Base-by-base conservation (phyloP, 768 basidiomycete genomes). In the Paxillus ammoniavirescens region DNA sequence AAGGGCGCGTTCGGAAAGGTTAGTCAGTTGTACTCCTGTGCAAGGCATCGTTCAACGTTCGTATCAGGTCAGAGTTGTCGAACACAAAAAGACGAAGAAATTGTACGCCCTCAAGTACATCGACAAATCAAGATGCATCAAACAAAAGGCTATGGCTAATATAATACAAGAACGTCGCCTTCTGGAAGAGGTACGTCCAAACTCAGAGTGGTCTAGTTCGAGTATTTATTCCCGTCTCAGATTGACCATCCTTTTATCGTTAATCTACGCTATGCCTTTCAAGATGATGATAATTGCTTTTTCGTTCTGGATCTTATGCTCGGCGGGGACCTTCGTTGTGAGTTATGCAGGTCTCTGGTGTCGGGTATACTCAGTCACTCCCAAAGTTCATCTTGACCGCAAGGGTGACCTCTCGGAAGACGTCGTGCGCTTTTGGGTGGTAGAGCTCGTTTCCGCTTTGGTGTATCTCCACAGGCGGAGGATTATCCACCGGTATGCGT, bases 1-100 rank as follows among this genome's bases (percentile, higher is more conserved):
- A 97, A 93, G 71, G 96, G 97, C 42, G 93, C 96, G 23, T 99
- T 98, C 76, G 96, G 96, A 70, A 98, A 98, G 86, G 95, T 94
- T 51, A 42, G 55, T 14, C 69, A 44, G 51, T 56, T 30, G 30
- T 31, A 28, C 38, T 26, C 31, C 47, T 51, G 48, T 33, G 33
- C 55, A 48, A 49, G 52, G 52, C 45, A 35, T 4, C 47, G 43
- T 50, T 37, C 42, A 56, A 28, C 42, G 53, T 47, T 42, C 42
- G 36, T 28, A 31, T 49, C 49, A 96, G 93, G 95, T 98, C 69
- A 85, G 95, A 66, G 94, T 98, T 43, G 93, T 98, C 57, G 93
- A 98, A 70, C 94, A 97, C 76, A 97, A 96, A 70, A 85, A 87
- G 65, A 83, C 91, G 2, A 94, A 93, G 68, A 84, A 92, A 61